Percentiles rank a stretch among this genome's conserved stretches.
These are phyloP conservation scores for Penicillium brasilianum DNA, from an alignment of 2,329 filamentous ascomycete species.

Conservation along the genomic window DNA sequence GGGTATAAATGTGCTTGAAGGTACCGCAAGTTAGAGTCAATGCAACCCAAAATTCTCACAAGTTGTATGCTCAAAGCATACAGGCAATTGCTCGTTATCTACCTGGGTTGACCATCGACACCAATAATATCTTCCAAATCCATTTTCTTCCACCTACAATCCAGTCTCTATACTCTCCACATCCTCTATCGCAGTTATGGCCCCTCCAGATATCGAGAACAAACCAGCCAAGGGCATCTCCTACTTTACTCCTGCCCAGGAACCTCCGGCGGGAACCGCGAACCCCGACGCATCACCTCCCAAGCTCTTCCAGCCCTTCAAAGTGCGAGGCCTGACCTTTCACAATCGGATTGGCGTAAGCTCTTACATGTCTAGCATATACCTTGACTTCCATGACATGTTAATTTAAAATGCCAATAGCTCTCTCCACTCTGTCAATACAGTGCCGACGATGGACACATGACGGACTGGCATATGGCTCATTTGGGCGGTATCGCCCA, in stretches of 20 bases:
- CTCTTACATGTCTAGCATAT: background rate
- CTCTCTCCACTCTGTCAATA: constrained; percentile 71
- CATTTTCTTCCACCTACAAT: background rate
- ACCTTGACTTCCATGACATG: background rate
- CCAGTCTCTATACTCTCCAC: too few species aligned
- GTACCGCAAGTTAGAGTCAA: background rate
- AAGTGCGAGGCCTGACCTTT: constrained; percentile 64
- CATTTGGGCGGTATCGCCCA: constrained; percentile 80
- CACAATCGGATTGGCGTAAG: constrained; percentile 68
- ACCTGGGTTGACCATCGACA: background rate
- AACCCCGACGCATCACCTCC: constrained; percentile 52
- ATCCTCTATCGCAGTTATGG: background rate
- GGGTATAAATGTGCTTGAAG: background rate
- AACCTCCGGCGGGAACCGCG: constrained; percentile 44
- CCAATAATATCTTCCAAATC: background rate
- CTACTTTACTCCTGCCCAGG: constrained; percentile 48
- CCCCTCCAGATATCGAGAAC: constrained; percentile 39
- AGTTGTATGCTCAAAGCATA: too few species aligned
- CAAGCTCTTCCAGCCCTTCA: constrained; percentile 64
- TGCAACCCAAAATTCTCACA: too few species aligned
- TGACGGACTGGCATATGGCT: constrained; percentile 80
- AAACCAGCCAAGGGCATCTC: constrained; percentile 49
- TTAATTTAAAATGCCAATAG: constrained; percentile 26
- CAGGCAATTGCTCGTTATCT: background rate
- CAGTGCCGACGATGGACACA: constrained; percentile 70